Evolutionary conservation across 2,329 filamentous ascomycete species (phyloP), one percentile per base, ranked within the genome.

Genomic region (Sporothrix variecibatus): DNA sequence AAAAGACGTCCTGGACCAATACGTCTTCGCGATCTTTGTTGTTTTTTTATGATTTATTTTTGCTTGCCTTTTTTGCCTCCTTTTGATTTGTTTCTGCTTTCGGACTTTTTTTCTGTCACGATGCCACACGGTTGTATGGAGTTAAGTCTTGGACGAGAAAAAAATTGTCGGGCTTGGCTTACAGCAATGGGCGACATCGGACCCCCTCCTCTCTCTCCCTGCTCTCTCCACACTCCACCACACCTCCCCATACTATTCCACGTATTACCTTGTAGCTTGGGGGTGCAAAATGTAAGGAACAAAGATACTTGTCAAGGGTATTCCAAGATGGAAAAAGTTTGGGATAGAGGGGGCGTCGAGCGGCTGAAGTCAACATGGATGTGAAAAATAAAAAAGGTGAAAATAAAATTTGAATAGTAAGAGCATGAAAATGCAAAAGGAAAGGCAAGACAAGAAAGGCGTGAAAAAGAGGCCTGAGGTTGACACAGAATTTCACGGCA

Each of bases 141-240:
- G 43, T 49, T 49, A 49, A 34, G 40, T 43, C 43, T 60, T 46
- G 46, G 26, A 26, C 43, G 40, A 23, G 23, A 56, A 26, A 23
- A 60, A 60, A 58, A 58, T 26, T 51, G 20, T 26, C 34, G 9
- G 20, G 9, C 53, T 60, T 71, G 68, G 68, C 56, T 46, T 46
- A 67, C 43, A 72, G 15, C 23, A 11, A 3, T 60, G 40, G 70
- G 71, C 71, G 71, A 72, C 43, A 72, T 72, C 58, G 71, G 71
- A 65, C 58, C 40, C 20, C 38, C 68, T 28, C 34, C 20, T 49
- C 67, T 8, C 20, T 38, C n/a, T 38, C 26, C 28, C 26, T 31
- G n/a, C n/a, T 69, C 40, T 26, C 26, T 17, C 67, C 62, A 46
- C 62, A 67, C 62, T 28, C 62, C n/a, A 68, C 65, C 38, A 46